Evolutionary conservation across 805 yeast species (phyloP), one percentile per base, ranked within the genome.

Genomic region (Yamadazyma laniorum): DNA sequence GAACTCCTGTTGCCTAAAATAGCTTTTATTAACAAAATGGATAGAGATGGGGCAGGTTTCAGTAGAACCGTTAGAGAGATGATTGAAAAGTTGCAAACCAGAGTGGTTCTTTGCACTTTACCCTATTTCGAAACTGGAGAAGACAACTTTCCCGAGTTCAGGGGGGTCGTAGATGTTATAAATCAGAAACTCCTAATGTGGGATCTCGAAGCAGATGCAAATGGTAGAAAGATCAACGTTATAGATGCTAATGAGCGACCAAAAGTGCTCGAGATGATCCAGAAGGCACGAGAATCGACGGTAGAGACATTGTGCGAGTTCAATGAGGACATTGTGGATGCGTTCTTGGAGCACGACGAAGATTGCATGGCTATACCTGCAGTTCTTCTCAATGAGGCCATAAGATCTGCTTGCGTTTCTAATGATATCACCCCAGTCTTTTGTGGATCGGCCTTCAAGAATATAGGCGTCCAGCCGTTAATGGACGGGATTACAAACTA

Each of bases 391-490:
- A 75, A 72, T 29, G 50, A 55, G 12, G 82, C 95, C 0, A 70
- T 93, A 6, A 67, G 85, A 35, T 65, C 62, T 17, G 79, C 85
- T 2, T 85, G 96, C 0, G 46, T 87, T 5, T 56, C 58, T 1
- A 72, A 75, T 33, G 59, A 64, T 26, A 70, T 86, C 1, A 75
- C 82, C 0, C 97, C 99, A 0, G 85, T 93, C 0, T 62, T 90
- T 25, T 89, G 97, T 60, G 99, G 99, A 9, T 85, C 97, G 2
- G 85, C 96, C 38, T 93, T 91, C 62, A 76, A 73, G 48, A 91
- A 91, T 57, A 85, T 91, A 32, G 99, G 99, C 18, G 95, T 93
- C 2, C 98, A 93, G 56, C 96, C 98, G 1, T 65, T 93, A 34
- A 62, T 93, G 61, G 97, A 91, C 59, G 90, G 95, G 0, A 74